These are phyloP conservation scores for Plasmodium falciparum DNA, from an alignment of 169 alveolate genomes.

Conservation along the genomic window DNA sequence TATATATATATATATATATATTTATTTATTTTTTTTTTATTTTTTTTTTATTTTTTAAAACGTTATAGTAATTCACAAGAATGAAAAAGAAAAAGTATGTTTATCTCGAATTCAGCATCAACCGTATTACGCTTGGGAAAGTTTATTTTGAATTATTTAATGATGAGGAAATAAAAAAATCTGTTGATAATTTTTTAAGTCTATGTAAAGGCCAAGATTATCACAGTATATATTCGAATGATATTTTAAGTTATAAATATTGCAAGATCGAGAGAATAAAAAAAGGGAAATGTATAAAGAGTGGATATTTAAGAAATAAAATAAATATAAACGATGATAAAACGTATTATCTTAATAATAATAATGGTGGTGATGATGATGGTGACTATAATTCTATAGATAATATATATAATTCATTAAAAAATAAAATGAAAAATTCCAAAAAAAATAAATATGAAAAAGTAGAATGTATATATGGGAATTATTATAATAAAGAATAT, in stretches of 20 bases:
- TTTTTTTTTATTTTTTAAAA: neutral
- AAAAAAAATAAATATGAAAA: slow-evolving; percentile 38
- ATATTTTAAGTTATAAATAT: slow-evolving; percentile 27
- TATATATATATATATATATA: neutral
- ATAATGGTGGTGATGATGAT: no score
- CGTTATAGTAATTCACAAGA: neutral
- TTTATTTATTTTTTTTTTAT: no score
- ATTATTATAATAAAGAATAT: slow-evolving; percentile 23
- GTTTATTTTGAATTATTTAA: slow-evolving; percentile 50
- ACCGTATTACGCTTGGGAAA: slow-evolving; percentile 31
- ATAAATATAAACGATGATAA: neutral
- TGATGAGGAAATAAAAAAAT: slow-evolving; percentile 47
- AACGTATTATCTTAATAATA: neutral
- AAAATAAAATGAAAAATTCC: neutral
- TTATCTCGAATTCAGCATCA: slow-evolving; percentile 34
- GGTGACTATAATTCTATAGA: no score
- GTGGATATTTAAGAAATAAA: slow-evolving; percentile 45
- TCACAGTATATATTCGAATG: slow-evolving; percentile 51
- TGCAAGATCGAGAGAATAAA: slow-evolving; percentile 46
- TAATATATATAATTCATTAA: neutral
- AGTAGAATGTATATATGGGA: slow-evolving; percentile 61
- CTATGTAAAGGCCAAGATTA: slow-evolving; percentile 51
- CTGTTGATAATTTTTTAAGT: slow-evolving; percentile 34
- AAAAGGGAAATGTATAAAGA: slow-evolving; percentile 49
- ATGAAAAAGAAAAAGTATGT: slow-evolving; percentile 60